Evolutionary conservation across 1,284 basidiomycete species (phyloP).

Genomic region (Ustilago shanxiensis): DNA sequence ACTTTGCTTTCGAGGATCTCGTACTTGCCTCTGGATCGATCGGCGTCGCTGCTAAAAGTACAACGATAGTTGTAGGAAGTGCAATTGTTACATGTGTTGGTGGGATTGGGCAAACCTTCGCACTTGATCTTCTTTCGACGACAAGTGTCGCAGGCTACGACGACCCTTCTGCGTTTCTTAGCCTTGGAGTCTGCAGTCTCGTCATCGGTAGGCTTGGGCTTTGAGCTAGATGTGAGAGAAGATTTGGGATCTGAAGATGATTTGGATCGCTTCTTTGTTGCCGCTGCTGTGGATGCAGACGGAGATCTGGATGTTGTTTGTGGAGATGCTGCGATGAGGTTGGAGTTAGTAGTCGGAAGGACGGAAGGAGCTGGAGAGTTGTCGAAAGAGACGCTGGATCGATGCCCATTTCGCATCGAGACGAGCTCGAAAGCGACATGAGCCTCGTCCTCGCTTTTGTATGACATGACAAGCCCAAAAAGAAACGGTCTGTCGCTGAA

Average conservation of each 20-base stretch:
- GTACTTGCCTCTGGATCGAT: conserved; percentile 60
- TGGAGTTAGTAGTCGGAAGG: neutral
- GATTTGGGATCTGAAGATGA: conserved; percentile 12
- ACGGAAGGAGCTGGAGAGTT: conserved; percentile 18
- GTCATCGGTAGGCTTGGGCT: conserved; percentile 13
- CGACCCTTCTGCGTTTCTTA: conserved; percentile 56
- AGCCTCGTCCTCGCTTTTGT: conserved; percentile 49
- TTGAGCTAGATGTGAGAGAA: conserved; percentile 13
- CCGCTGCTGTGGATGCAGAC: conserved; percentile 9
- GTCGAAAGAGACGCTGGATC: conserved; percentile 31
- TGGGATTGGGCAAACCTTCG: conserved; percentile 59
- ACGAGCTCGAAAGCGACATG: conserved; percentile 50
- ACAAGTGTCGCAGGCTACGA: conserved; percentile 64
- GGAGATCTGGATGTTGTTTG: conserved; percentile 19
- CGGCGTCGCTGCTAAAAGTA: conserved; percentile 58
- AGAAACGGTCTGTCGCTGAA: no score
- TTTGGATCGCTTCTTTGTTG: conserved; percentile 26
- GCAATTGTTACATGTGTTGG: conserved; percentile 59
- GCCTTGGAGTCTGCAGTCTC: conserved; percentile 26
- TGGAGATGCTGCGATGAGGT: conserved; percentile 11
- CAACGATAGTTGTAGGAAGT: conserved; percentile 57
- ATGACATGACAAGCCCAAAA: conserved; percentile 43
- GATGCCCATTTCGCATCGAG: conserved; percentile 42
- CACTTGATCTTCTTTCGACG: conserved; percentile 65
- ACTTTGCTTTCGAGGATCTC: conserved; percentile 65